Base-by-base conservation (phyloP, 495 filamentous ascomycete genomes). In the Hypoxylon trugodes region DNA sequence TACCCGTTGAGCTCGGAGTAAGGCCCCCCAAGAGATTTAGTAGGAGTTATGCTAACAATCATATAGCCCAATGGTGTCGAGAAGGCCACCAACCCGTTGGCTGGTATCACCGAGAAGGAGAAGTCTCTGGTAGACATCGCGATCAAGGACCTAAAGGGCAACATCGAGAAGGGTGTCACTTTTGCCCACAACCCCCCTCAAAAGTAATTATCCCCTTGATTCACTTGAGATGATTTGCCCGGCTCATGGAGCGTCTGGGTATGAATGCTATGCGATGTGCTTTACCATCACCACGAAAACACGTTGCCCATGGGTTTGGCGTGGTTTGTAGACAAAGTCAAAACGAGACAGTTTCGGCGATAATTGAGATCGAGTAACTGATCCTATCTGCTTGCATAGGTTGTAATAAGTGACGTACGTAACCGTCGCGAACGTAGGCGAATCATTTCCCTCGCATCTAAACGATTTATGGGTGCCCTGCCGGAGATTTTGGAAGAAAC, bases 1-100 rank as follows among this genome's bases (percentile, higher is more conserved):
- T 93, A 53, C 94, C 93, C 16, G 85, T 98, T 51, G 89, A 96
- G 76, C 92, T 98, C 54, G 95, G 94, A 68, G 92, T 96, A 90
- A 79, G 89, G 21, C 61, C 46, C 55, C 28, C 55, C 64, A 64
- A 59, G 48, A 41, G 21, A 13, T 19, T 16, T 55, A 45, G 76
- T 77, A 52, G 81, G 61, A 64, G 68, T 51, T n/a, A 9, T 12
- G 37, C 63, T 70, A 36, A 68, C 40, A 5, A 42, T 42, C 12
- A 32, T 13, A 73, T 65, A 97, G 93, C 81, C 86, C 66, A 86
- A 85, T 66, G 95, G 95, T 73, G 91, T 81, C 26, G 87, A 91
- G 78, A 95, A 91, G 77, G 91, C 85, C 68, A 81, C 80, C 70
- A 92, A 98, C 81, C 82, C 91, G 56, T 83, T 98, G 48, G 80